phyloP scores from a whole-genome alignment of 1,139 yeast genomes.

The Lizanozyma gosingica region DNA sequence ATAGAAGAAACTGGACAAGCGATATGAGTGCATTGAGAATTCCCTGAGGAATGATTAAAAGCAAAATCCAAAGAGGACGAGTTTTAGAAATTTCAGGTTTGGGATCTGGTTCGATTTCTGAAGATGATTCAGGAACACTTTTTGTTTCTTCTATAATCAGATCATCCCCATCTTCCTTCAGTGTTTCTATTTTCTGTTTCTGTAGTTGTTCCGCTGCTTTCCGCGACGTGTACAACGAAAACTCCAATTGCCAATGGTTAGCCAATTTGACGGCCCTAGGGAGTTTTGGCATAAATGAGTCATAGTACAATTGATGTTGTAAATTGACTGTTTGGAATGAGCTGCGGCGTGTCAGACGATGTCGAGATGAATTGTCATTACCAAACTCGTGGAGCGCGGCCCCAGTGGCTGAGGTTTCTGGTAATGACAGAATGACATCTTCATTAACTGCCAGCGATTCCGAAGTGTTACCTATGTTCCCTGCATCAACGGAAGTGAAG shows the following conservation, averaged over 20 bases:
- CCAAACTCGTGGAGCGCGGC: background rate
- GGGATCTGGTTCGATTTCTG: slow-evolving; percentile 3
- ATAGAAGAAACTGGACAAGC: slow-evolving; percentile 12
- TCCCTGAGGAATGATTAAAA: slow-evolving; percentile 28
- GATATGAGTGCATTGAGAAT: slow-evolving; percentile 9
- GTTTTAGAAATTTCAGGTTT: slow-evolving; percentile 1
- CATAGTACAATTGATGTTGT: slow-evolving; percentile 26
- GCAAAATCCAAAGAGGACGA: slow-evolving; percentile 23
- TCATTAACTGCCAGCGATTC: slow-evolving; percentile 3
- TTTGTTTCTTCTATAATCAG: background rate
- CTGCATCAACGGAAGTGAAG: slow-evolving; percentile 17
- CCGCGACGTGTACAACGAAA: slow-evolving; percentile 32
- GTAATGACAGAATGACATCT: background rate
- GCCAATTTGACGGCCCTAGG: slow-evolving; percentile 36
- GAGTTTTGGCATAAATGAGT: slow-evolving; percentile 28
- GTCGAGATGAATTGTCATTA: background rate
- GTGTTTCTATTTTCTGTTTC: slow-evolving; percentile 3
- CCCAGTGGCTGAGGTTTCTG: background rate
- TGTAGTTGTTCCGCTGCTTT: slow-evolving; percentile 8
- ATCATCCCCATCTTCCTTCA: slow-evolving; percentile 4
- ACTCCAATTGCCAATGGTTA: slow-evolving; percentile 35
- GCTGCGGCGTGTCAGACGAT: background rate
- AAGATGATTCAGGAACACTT: background rate
- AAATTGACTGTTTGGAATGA: slow-evolving; percentile 13
- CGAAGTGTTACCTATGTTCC: background rate